Percentiles rank a stretch among this genome's conserved stretches.
Evolutionary conservation across 805 yeast genomes (phyloP).

Genomic region (Candida oleophila): DNA sequence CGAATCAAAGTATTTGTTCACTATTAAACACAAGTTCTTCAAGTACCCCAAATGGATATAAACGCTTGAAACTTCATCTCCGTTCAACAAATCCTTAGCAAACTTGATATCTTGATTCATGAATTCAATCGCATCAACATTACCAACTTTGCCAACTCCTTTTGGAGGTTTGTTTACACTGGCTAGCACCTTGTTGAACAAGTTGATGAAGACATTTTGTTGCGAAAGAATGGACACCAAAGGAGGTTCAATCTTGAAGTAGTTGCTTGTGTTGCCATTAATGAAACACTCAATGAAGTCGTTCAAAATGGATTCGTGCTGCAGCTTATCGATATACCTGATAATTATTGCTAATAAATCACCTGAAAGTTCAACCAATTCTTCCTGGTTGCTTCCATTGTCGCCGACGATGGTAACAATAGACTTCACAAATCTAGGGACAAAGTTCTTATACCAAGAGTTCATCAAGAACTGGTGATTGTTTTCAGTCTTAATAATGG

Average conservation of each 20-base stretch:
- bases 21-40: conserved; percentile 51
- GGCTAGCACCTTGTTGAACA: conserved; percentile 48
- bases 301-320: conserved; percentile 48
- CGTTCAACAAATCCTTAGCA: neutral
- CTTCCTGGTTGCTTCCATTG: conserved; percentile 8
- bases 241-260: conserved; percentile 14
- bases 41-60: conserved; percentile 51
- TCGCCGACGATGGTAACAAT: neutral
- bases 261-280: conserved; percentile 11
- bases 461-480: conserved; percentile 36
- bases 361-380: conserved; percentile 38
- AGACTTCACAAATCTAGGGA: conserved; percentile 31
- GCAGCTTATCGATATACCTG: conserved; percentile 32
- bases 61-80: neutral
- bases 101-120: conserved; percentile 10
- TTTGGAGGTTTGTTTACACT: conserved; percentile 17
- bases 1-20: conserved; percentile 40
- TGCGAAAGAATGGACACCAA: conserved; percentile 8
- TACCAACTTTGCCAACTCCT: conserved; percentile 31
- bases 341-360: conserved; percentile 42
- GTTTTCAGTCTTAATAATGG: conserved; percentile 28
- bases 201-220: conserved; percentile 34
- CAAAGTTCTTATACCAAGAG: conserved; percentile 43
- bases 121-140: conserved; percentile 5
- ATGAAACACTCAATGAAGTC: conserved; percentile 38